Evolutionary conservation across 306 rosid genomes (phyloP).

Genomic region (Urtica urens): DNA sequence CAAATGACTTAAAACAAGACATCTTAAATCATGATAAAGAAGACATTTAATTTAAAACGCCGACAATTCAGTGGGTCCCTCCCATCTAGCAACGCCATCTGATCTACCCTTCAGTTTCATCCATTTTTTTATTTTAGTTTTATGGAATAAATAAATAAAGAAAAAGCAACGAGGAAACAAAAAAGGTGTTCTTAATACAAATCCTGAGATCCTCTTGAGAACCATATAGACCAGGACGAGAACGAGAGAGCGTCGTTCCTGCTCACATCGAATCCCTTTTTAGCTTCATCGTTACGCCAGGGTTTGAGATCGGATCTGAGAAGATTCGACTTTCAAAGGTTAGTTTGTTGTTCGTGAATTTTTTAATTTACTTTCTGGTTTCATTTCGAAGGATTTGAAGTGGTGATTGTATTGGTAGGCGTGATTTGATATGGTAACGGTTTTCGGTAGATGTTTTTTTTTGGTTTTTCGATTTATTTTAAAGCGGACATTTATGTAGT

Average conservation of each 20-base stretch:
- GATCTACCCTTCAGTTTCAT: background rate
- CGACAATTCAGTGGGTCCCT: background rate
- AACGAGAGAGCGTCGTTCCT: background rate
- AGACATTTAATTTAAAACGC: background rate
- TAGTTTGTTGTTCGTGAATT: background rate
- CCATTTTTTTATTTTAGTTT: background rate
- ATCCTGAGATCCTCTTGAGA: background rate
- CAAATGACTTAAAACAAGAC: background rate
- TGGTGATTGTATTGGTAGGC: background rate
- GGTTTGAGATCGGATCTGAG: slow-evolving; percentile 1
- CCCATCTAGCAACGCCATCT: too few species aligned
- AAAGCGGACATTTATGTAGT: background rate
- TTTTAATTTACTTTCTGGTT: background rate
- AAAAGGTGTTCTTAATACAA: background rate
- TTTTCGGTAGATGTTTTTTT: background rate
- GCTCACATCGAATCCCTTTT: background rate
- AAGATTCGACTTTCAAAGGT: background rate
- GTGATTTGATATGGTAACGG: background rate
- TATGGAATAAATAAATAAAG: background rate
- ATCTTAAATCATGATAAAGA: background rate
- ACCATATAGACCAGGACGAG: background rate
- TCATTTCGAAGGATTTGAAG: background rate
- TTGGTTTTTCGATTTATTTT: background rate
- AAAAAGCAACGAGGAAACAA: background rate
- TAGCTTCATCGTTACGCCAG: background rate